phyloP scores from a whole-genome alignment of 345 rosid genomes.

The Citrus cavaleriei region DNA sequence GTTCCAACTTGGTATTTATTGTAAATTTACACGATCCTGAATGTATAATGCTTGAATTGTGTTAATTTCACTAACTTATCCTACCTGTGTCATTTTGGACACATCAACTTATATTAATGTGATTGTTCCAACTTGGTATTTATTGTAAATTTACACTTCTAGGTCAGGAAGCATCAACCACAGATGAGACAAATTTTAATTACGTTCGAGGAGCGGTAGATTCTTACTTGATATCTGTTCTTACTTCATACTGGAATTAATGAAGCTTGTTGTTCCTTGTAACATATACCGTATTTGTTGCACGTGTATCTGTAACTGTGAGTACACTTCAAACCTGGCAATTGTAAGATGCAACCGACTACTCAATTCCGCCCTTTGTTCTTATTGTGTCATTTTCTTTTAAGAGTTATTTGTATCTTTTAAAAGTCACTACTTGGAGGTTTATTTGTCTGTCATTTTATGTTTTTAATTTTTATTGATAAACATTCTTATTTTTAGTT shows the following conservation, averaged over 20 bases:
- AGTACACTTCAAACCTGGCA: not conserved
- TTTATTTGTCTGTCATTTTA: too few relatives aligned
- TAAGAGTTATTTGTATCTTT: not conserved
- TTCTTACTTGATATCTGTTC: not conserved
- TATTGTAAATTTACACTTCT: slow-evolving; percentile 12
- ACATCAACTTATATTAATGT: not conserved
- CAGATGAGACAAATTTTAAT: slow-evolving; percentile 60
- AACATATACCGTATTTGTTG: not conserved
- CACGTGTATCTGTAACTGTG: not conserved
- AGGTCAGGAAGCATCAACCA: slow-evolving; percentile 84
- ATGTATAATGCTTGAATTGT: not conserved
- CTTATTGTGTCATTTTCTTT: not conserved
- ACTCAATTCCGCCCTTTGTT: not conserved
- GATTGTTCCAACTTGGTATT: not conserved
- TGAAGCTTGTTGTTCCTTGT: not conserved
- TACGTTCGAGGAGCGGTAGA: slow-evolving; percentile 48
- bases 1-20: not conserved
- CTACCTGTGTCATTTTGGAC: not conserved
- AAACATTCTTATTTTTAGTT: too few relatives aligned
- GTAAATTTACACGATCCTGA: not conserved
- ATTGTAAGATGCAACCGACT: not conserved
- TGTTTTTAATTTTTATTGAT: too few relatives aligned
- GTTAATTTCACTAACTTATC: not conserved
- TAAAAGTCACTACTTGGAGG: too few relatives aligned
- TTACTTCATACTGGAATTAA: not conserved